Base-by-base conservation (phyloP, 2,329 filamentous ascomycete species). In the Elsinoe fawcettii region DNA sequence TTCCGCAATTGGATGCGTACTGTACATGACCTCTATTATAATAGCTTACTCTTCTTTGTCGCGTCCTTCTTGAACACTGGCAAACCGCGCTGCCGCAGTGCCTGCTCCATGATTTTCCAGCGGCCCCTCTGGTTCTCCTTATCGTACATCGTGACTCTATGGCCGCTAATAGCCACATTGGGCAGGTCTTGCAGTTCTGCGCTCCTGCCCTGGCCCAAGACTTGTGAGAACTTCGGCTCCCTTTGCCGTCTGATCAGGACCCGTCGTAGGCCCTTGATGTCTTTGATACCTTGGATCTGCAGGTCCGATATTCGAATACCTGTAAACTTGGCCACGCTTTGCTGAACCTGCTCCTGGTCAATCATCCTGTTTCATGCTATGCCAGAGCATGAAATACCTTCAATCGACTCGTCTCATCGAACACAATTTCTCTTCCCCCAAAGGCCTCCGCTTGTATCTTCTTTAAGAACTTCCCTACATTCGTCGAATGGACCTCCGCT, bases 301-400 rank as follows among this genome's bases (percentile, higher is more conserved):
- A 81, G 76, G 71, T 96, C 92, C 14, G 87, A 77, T 62, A 96
- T 77, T 59, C 82, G 80, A 60, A 84, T 81, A 60, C 89, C 88
- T n/a, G 86, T 91, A 60, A 95, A 77, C 69, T 93, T 87, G 69
- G 86, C 83, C 60, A 90, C 75, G 59, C 89, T 85, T 74, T 96
- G 95, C 66, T 85, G 75, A 62, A 93, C 79, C 91, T 96, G 63
- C 23, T 30, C 20, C 30, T 11, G 23, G 23, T 56, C 22, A 56
- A 41, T 14, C n/a, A n/a, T n/a, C n/a, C 32, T 16, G 14, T 39
- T 7, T 16, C 16, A 30, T 30, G 5, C 5, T 9, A 30, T 5
- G 27, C 9, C 5, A 5, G 27, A 30, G 5, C 27, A 30, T 4
- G 11, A 18, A n/a, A 16, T 49, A 56, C 54, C 41, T 49, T 37